These are phyloP conservation scores for Biscogniauxia mediterranea DNA, from an alignment of 2,329 filamentous ascomycete genomes.

Conservation along the genomic window DNA sequence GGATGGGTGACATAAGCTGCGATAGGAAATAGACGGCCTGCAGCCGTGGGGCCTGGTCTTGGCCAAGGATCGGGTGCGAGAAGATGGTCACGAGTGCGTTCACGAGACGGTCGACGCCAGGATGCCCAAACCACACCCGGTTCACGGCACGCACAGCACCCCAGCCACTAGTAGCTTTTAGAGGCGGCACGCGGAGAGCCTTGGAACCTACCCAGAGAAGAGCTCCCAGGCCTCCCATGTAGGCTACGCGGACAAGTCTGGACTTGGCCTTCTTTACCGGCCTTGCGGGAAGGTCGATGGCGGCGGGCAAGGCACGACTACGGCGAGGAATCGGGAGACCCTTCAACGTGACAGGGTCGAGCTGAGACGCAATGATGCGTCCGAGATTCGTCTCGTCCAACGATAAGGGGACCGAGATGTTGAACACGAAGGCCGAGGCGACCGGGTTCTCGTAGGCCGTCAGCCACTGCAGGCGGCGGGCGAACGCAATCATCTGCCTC, in stretches of 20 bases:
- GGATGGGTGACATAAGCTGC: not conserved
- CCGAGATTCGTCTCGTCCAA: not conserved
- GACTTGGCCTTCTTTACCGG: constrained; percentile 1
- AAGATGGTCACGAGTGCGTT: not conserved
- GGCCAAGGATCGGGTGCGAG: not conserved
- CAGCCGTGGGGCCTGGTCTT: not conserved
- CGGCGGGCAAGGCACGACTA: constrained; percentile 10
- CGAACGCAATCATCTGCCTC: constrained; percentile 6
- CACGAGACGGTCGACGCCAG: not conserved
- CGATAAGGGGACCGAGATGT: not conserved
- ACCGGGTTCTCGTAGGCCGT: constrained; percentile 18
- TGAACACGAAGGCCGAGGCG: constrained; percentile 3
- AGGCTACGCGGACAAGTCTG: not conserved
- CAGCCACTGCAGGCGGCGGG: constrained; percentile 21
- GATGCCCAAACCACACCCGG: not conserved
- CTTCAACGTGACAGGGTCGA: constrained; percentile 3
- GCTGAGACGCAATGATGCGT: constrained; percentile 2
- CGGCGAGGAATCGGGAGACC: constrained; percentile 12
- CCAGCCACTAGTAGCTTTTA: not conserved
- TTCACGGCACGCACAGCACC: not conserved
- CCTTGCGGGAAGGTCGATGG: constrained; percentile 17
- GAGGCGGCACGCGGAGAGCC: not conserved
- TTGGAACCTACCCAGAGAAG: not conserved
- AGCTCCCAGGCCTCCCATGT: not conserved
- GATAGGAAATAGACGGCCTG: not conserved